phyloP scores from a whole-genome alignment of 768 basidiomycete species.

The Obba rivulosa region DNA sequence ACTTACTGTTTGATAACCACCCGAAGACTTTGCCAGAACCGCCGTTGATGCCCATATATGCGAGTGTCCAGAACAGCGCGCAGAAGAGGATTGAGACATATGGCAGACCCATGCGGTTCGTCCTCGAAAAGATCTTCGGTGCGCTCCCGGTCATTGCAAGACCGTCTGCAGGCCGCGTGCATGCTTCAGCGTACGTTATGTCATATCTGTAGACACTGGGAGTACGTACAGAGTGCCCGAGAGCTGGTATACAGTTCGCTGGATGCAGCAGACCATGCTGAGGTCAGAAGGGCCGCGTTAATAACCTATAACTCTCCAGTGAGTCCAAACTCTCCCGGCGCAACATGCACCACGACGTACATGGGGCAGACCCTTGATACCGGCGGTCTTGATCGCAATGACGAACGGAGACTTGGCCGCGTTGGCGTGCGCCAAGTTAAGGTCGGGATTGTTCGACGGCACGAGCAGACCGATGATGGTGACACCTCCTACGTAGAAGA shows the following conservation, averaged over 20 bases:
- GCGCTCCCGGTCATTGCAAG: constrained; percentile 77
- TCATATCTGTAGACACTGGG: background rate
- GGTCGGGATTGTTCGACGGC: constrained; percentile 55
- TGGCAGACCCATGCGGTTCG: constrained; percentile 71
- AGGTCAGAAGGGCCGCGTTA: constrained; percentile 78
- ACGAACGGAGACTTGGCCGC: constrained; percentile 79
- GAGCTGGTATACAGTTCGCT: constrained; percentile 88
- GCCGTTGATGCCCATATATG: constrained; percentile 73
- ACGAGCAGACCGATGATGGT: constrained; percentile 80
- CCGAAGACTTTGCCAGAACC: constrained; percentile 70
- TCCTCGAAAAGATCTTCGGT: constrained; percentile 69
- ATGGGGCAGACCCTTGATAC: constrained; percentile 81
- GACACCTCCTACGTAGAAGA: constrained; percentile 57
- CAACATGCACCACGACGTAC: too few species aligned
- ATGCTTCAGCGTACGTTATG: background rate
- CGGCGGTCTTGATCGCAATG: constrained; percentile 79
- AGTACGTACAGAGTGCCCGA: constrained; percentile 67
- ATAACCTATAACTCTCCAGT: constrained; percentile 61
- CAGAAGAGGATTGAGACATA: constrained; percentile 63
- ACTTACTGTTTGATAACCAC: constrained; percentile 62
- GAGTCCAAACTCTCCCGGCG: constrained; percentile 5
- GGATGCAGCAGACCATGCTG: constrained; percentile 89
- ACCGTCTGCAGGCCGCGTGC: constrained; percentile 48
- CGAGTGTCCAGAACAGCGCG: constrained; percentile 58
- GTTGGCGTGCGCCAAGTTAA: constrained; percentile 53